Conservation (phyloP, 306 rosid genomes). For the Mucuna pruriens region DNA sequence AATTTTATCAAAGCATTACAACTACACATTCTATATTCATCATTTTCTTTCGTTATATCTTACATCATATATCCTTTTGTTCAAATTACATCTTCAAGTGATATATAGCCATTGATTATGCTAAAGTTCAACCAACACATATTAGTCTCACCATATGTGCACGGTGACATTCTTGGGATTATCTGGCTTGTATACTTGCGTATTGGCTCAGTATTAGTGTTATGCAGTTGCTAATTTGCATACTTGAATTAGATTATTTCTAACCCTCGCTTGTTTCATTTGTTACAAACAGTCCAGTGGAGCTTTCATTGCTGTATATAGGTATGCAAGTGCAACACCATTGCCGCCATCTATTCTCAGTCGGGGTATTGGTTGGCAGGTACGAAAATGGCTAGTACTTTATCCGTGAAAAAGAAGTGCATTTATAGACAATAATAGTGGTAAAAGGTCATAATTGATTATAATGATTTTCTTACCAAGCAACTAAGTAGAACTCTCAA, state of each 20-base stretch:
- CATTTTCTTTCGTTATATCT: no score
- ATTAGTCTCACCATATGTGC: neutral
- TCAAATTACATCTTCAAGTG: neutral
- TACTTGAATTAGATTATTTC: conserved; percentile 9
- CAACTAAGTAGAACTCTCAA: conserved; percentile 7
- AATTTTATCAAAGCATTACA: conserved; percentile 5
- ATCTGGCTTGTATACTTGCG: neutral
- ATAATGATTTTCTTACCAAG: conserved; percentile 1
- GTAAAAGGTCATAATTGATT: neutral
- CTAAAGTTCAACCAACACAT: neutral
- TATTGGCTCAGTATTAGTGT: conserved; percentile 10
- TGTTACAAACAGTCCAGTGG: conserved; percentile 78
- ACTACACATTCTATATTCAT: no score
- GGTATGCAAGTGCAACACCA: conserved; percentile 95
- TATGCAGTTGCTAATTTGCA: neutral
- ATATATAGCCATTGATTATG: neutral
- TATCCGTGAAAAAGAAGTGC: neutral
- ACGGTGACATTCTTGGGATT: neutral
- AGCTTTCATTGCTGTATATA: conserved; percentile 78
- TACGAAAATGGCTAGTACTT: conserved; percentile 34
- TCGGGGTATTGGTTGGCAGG: conserved; percentile 99
- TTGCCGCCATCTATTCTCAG: conserved; percentile 92
- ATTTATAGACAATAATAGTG: conserved; percentile 2
- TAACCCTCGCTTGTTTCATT: conserved; percentile 23
- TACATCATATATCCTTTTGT: no score